These are phyloP conservation scores for Emergomyces africanus DNA, from an alignment of 2,329 filamentous ascomycete genomes.

Conservation along the genomic window DNA sequence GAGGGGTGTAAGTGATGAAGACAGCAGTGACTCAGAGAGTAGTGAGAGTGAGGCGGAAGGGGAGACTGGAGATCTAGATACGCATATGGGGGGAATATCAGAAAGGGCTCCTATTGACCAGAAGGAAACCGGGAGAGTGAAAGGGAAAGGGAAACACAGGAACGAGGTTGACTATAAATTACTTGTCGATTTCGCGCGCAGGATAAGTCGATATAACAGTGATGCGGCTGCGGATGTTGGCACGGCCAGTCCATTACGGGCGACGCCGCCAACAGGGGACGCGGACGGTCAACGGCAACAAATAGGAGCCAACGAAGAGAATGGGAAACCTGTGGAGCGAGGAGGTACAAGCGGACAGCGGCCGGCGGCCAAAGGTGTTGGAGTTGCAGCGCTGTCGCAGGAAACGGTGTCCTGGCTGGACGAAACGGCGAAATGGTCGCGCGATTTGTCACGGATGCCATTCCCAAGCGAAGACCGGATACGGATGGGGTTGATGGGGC, in stretches of 20 bases:
- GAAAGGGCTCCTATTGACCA: neutral
- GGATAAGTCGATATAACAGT: slow-evolving; percentile 36
- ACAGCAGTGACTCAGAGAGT: slow-evolving; percentile 6
- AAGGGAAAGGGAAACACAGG: slow-evolving; percentile 10
- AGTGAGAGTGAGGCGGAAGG: slow-evolving; percentile 9
- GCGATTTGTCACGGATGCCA: slow-evolving; percentile 30
- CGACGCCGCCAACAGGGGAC: slow-evolving; percentile 3
- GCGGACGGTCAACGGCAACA: neutral
- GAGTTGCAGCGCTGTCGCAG: slow-evolving; percentile 27
- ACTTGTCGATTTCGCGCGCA: slow-evolving; percentile 32
- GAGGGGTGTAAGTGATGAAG: slow-evolving; percentile 11
- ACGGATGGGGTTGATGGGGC: slow-evolving; percentile 33
- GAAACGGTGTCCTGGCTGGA: slow-evolving; percentile 30
- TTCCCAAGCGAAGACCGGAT: slow-evolving; percentile 34
- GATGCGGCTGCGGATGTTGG: slow-evolving; percentile 32
- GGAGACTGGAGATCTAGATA: slow-evolving; percentile 10
- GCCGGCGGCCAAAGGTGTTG: slow-evolving; percentile 8
- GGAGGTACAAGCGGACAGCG: neutral
- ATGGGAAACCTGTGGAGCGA: neutral
- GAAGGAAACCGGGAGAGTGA: slow-evolving; percentile 4
- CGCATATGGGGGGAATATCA: slow-evolving; percentile 3
- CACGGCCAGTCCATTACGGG: slow-evolving; percentile 13
- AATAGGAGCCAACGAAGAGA: slow-evolving; percentile 1
- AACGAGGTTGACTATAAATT: slow-evolving; percentile 32
- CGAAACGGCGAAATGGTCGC: slow-evolving; percentile 27